Evolutionary conservation across 257 asterid genomes (phyloP), one percentile per base, ranked within the genome.

Genomic region (Datura wrightii): DNA sequence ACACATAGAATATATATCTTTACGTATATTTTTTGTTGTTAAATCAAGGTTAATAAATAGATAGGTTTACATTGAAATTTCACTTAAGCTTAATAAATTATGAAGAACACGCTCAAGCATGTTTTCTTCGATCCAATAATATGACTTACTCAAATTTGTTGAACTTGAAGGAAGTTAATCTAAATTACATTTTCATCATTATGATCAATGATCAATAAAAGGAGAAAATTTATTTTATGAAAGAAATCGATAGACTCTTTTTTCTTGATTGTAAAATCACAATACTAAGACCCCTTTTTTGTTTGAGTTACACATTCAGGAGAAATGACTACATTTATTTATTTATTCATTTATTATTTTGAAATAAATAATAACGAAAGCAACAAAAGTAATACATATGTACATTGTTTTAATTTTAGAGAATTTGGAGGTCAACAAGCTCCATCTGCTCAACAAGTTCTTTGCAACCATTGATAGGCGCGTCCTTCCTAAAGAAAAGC

Each of bases 401-500:
- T 53, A 0, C 19, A 19, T 5, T 3, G 0, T 46, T 9, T 36
- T 8, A 31, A 13, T 53, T 48, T 65, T 62, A 10, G 3, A 63
- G 62, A 31, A 76, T 31, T 0, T 7, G 0, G 2, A 34, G 37
- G 2, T 67, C 80, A 58, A 55, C 13, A 2, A 83, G 41, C 44
- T 76, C 89, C 88, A 91, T 5, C 4, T 88, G 85, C 4, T 66
- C 54, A 18, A 89, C 52, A 9, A 87, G 82, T 0, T 39, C 5
- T 31, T 5, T 10, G 90, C 94, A 91, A 3, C 60, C 58, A 0
- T 78, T 1, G 18, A 11, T 11, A 9, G 84, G 15, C 4, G 19
- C 4, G 13, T 36, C 5, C 1, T 88, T 84, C 86, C 82, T 84
- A 87, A 89, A 91, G 3, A 90, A 90, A 7, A 91, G 81, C 3